These are phyloP conservation scores for Euptelea pleiosperma DNA, from an alignment of 164 flowering plant genomes.

Conservation along the genomic window DNA sequence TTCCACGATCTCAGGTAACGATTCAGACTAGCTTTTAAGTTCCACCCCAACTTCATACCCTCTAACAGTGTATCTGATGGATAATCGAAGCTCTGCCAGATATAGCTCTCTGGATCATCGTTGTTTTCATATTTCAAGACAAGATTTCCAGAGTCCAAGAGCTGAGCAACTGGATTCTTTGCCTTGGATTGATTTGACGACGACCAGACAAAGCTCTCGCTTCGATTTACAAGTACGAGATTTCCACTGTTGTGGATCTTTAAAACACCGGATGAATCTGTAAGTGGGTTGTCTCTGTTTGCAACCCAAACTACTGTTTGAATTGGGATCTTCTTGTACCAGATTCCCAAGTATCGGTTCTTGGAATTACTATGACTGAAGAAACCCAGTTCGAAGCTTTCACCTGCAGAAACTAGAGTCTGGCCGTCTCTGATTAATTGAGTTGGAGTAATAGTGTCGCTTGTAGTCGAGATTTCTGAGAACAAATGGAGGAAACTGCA, in stretches of 20 bases:
- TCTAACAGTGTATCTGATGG: constrained; percentile 12
- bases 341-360: too few species aligned
- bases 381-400: background rate
- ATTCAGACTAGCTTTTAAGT: constrained; percentile 13
- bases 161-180: constrained; percentile 14
- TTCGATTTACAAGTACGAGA: too few species aligned
- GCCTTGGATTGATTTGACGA: constrained; percentile 3
- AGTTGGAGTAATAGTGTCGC: too few species aligned
- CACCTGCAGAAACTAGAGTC: too few species aligned
- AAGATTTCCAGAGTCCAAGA: constrained; percentile 18
- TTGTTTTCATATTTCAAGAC: background rate
- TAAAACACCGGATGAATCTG: background rate
- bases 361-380: background rate
- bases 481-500: too few species aligned
- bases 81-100: constrained; percentile 31
- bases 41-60: constrained; percentile 7
- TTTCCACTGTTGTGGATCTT: too few species aligned
- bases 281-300: too few species aligned
- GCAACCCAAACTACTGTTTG: too few species aligned
- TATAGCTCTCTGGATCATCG: background rate
- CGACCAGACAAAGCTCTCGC: background rate
- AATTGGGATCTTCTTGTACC: too few species aligned
- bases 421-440: background rate
- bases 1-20: background rate
- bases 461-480: too few species aligned